A percentile compares a stretch with the other conserved stretches of the same genome.
phyloP scores from a whole-genome alignment of 352 stramenopile species.

The Phytophthora nicotianae region DNA sequence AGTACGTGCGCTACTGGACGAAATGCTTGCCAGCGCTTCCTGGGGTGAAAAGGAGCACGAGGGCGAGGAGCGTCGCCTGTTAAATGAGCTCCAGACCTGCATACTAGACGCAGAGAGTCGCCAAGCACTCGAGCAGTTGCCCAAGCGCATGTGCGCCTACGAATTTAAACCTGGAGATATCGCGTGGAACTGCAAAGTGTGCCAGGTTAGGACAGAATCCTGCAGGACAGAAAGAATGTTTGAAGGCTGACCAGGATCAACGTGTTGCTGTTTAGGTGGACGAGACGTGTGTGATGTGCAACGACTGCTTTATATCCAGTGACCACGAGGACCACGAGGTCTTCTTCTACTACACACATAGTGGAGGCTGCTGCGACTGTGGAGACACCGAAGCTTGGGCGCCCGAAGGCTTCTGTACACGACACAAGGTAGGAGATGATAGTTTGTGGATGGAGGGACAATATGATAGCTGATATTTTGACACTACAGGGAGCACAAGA shows the following conservation, averaged over 20 bases:
- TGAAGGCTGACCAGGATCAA: slow-evolving; percentile 14
- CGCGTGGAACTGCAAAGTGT: slow-evolving; percentile 96
- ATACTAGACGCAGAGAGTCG: slow-evolving; percentile 59
- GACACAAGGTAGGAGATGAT: slow-evolving; percentile 80
- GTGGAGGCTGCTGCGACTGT: slow-evolving; percentile 98
- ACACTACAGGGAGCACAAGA: slow-evolving; percentile 69
- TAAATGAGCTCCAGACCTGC: slow-evolving; percentile 60
- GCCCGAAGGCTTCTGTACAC: slow-evolving; percentile 92
- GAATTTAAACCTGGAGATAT: slow-evolving; percentile 97
- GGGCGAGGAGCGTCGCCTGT: slow-evolving; percentile 46
- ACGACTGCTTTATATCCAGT: slow-evolving; percentile 96
- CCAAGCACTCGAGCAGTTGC: slow-evolving; percentile 58
- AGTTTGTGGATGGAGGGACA: background rate
- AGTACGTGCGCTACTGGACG: slow-evolving; percentile 53
- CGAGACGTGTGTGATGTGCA: slow-evolving; percentile 97
- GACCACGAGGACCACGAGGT: slow-evolving; percentile 95
- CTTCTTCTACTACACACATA: slow-evolving; percentile 94
- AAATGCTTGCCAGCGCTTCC: slow-evolving; percentile 51
- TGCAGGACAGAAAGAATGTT: slow-evolving; percentile 8
- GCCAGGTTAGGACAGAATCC: slow-evolving; percentile 46
- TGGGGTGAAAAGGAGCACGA: slow-evolving; percentile 72
- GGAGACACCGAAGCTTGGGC: slow-evolving; percentile 97
- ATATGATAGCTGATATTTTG: slow-evolving; percentile 4
- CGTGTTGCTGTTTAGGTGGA: slow-evolving; percentile 73
- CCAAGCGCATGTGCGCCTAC: slow-evolving; percentile 92